Percentiles rank a stretch among this genome's conserved stretches.
Conservation (phyloP, 2,329 filamentous ascomycete species). For the Sordariomycetes sp. region DNA sequence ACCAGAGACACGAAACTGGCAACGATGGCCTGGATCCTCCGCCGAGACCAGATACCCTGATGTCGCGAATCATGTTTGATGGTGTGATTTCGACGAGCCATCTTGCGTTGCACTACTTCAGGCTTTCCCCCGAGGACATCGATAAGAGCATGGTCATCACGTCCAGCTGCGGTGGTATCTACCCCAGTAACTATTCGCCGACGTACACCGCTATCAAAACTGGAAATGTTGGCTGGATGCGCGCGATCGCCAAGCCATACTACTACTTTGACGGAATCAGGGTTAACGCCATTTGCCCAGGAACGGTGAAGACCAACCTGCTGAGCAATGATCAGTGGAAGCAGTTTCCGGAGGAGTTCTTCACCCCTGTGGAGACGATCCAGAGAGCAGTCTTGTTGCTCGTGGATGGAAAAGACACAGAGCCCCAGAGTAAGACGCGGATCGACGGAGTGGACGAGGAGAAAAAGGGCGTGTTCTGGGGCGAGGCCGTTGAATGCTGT, state of each 20-base stretch:
- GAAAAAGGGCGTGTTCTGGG: too few species aligned
- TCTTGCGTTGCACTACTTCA: slow-evolving; percentile 31
- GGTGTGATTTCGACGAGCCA: slow-evolving; percentile 25
- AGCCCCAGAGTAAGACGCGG: too few species aligned
- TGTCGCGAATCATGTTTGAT: slow-evolving; percentile 24
- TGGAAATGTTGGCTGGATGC: slow-evolving; percentile 22
- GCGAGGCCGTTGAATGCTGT: too few species aligned
- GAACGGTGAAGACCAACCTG: slow-evolving; percentile 19
- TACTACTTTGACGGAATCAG: slow-evolving; percentile 17
- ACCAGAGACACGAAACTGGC: slow-evolving; percentile 5
- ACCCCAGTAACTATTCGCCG: slow-evolving; percentile 16
- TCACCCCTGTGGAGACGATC: slow-evolving; percentile 18
- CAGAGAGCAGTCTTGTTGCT: slow-evolving; percentile 16
- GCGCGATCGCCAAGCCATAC: slow-evolving; percentile 15
- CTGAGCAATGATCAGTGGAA: slow-evolving; percentile 15
- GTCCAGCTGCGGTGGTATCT: slow-evolving; percentile 18
- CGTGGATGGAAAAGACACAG: slow-evolving; percentile 11
- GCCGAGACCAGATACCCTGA: slow-evolving; percentile 15
- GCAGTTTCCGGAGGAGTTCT: slow-evolving; percentile 17
- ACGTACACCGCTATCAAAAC: slow-evolving; percentile 21
- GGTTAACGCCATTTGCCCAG: slow-evolving; percentile 20
- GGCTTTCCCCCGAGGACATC: slow-evolving; percentile 10
- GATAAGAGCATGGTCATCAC: slow-evolving; percentile 16
- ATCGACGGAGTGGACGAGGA: too few species aligned
- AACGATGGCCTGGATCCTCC: slow-evolving; percentile 9